A percentile compares a stretch with the other conserved stretches of the same genome.
These are phyloP conservation scores for Dryadomyces sulphureus DNA, from an alignment of 2,329 filamentous ascomycete species.

Conservation along the genomic window DNA sequence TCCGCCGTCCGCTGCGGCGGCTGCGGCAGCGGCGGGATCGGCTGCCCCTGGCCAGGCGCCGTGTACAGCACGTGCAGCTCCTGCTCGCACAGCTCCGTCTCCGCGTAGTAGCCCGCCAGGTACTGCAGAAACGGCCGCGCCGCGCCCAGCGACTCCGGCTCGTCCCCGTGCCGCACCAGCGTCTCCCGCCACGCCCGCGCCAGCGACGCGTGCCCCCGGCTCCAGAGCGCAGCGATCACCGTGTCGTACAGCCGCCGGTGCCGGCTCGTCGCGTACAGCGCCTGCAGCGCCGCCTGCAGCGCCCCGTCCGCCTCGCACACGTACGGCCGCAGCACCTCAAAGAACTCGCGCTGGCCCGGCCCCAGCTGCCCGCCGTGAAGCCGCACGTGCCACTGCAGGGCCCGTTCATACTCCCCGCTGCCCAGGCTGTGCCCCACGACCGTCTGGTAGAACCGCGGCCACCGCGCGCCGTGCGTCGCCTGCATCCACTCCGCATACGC, in stretches of 20 bases:
- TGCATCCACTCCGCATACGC: slow-evolving; percentile 28
- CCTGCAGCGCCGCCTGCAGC: slow-evolving; percentile 24
- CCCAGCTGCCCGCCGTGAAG: slow-evolving; percentile 28
- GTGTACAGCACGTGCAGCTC: slow-evolving; percentile 18
- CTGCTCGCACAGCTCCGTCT: slow-evolving; percentile 19
- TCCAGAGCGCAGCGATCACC: slow-evolving; percentile 35
- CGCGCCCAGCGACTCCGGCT: slow-evolving; percentile 21
- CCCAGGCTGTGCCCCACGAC: slow-evolving; percentile 28
- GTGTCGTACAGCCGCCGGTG: slow-evolving; percentile 33
- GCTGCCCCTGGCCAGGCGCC: not conserved
- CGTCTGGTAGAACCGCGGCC: slow-evolving; percentile 36
- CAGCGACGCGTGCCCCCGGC: slow-evolving; percentile 26
- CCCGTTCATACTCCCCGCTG: slow-evolving; percentile 21
- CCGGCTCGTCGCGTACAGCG: slow-evolving; percentile 28
- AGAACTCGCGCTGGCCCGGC: slow-evolving; percentile 25
- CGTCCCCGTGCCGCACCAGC: slow-evolving; percentile 25
- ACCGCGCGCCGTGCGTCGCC: slow-evolving; percentile 22
- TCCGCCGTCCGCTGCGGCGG: not conserved
- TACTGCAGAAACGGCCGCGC: slow-evolving; percentile 34
- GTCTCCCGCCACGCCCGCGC: slow-evolving; percentile 33
- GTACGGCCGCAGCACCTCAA: slow-evolving; percentile 24
- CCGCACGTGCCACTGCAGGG: slow-evolving; percentile 31
- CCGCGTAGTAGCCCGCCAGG: slow-evolving; percentile 28
- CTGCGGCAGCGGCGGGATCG: not conserved
- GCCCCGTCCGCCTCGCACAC: slow-evolving; percentile 21